Base-by-base conservation (phyloP, 2,329 filamentous ascomycete genomes). In the Aspergillus sp. region DNA sequence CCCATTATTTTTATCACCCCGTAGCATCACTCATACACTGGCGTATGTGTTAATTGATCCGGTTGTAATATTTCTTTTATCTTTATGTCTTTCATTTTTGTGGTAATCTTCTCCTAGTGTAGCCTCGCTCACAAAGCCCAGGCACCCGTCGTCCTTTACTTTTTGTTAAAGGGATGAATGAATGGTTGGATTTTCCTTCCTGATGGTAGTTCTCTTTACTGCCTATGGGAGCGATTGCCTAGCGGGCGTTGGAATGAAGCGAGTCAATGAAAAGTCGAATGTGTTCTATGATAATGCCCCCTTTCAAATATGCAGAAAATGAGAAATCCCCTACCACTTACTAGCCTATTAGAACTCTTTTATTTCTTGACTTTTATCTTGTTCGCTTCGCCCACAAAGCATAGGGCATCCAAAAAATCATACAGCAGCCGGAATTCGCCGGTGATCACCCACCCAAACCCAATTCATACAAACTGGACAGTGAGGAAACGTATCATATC, bases 1-100 rank as follows among this genome's bases (percentile, higher is more conserved):
- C 61, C 65, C 65, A 63, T 55, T 44, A 52, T 55, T 49, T 41
- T 47, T 46, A 48, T 52, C 48, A 47, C 29, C 46, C 51, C 58
- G 58, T 63, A 66, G 65, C 62, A 66, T 66, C 57, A 53, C 56
- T 63, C 64, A 66, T 68, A 66, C 65, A 65, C 62, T 59, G 64
- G 66, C 64, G 65, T 62, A 64, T 54, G 58, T 58, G 52, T 60
- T 60, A 59, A 19, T 54, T 58, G 59, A 57, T 57, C 60, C 53
- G 57, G 57, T 59, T 59, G 19, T 19, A 19, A 19, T 19, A 53
- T 55, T 47, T 48, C 44, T 43, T 52, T 50, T 42, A 54, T 48
- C 47, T 52, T 53, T 56, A 49, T 57, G 58, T 56, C 56, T 58
- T 52, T 42, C 29, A 48, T 48, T 44, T 40, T 52, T 51, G 48